Evolutionary conservation across 192 early-diverging fungal species (phyloP).

Genomic region (Mortierella alpina): DNA sequence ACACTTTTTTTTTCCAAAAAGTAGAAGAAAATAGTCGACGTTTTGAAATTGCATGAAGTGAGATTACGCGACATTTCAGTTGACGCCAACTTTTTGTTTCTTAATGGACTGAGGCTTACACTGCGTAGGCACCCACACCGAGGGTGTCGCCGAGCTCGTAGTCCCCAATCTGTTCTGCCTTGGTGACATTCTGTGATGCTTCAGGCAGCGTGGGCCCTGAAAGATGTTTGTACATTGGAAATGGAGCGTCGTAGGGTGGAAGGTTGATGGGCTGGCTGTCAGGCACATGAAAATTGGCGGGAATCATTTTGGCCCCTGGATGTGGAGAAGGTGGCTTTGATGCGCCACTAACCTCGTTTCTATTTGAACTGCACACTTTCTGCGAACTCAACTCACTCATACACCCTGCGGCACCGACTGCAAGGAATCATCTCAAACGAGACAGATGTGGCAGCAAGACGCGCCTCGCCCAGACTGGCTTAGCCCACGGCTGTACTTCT

Average conservation of each 20-base stretch:
- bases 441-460: no score
- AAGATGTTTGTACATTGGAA: constrained; percentile 42
- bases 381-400: no score
- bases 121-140: constrained; percentile 51
- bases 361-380: no score
- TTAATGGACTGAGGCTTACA: constrained; percentile 12
- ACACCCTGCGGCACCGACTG: no score
- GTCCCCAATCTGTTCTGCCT: constrained; percentile 43
- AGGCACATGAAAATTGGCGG: no score
- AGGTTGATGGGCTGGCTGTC: no score
- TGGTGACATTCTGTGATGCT: constrained; percentile 41
- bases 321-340: no score
- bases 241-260: not conserved
- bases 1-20: constrained; percentile 53
- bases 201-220: constrained; percentile 45
- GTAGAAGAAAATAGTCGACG: not conserved
- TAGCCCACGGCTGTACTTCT: no score
- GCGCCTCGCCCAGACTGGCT: no score
- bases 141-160: constrained; percentile 51
- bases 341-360: no score
- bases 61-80: not conserved
- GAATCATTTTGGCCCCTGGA: no score
- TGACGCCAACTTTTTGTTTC: not conserved
- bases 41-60: not conserved
- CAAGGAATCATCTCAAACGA: no score